Percentiles rank a stretch among this genome's conserved stretches.
phyloP scores from a whole-genome alignment of 805 yeast species.

The Candida silvatica region DNA sequence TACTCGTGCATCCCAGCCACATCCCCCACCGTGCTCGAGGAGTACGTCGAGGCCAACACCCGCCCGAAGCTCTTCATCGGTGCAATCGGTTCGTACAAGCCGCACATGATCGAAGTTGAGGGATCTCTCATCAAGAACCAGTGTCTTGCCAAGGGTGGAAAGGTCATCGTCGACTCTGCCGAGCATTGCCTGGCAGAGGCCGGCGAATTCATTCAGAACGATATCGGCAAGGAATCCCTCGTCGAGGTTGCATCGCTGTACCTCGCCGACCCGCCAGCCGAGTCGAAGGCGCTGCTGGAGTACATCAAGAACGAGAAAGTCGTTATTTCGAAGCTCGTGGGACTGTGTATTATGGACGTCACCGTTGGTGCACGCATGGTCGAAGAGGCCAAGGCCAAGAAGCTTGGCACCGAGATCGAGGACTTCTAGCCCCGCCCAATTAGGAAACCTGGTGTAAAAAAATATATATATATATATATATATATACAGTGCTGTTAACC shows the following conservation, averaged over 20 bases:
- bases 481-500: no score
- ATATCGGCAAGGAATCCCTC: constrained; percentile 29
- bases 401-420: constrained; percentile 23
- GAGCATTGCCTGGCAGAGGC: constrained; percentile 52
- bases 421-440: no score
- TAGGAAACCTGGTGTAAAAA: no score
- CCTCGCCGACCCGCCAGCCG: constrained; percentile 3
- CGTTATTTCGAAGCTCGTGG: constrained; percentile 48
- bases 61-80: constrained; percentile 34
- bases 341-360: constrained; percentile 58
- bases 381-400: constrained; percentile 16
- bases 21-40: constrained; percentile 31
- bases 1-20: constrained; percentile 58
- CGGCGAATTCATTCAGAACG: constrained; percentile 50
- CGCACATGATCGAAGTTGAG: constrained; percentile 58
- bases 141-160: constrained; percentile 26
- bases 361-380: constrained; percentile 38
- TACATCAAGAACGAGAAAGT: constrained; percentile 21
- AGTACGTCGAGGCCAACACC: constrained; percentile 19
- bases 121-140: constrained; percentile 27
- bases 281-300: constrained; percentile 6
- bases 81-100: constrained; percentile 60
- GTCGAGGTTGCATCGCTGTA: constrained; percentile 38
- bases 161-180: constrained; percentile 51
- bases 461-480: no score